Conservation (phyloP, 148 eudicot genomes). For the Nyssa sinensis region DNA sequence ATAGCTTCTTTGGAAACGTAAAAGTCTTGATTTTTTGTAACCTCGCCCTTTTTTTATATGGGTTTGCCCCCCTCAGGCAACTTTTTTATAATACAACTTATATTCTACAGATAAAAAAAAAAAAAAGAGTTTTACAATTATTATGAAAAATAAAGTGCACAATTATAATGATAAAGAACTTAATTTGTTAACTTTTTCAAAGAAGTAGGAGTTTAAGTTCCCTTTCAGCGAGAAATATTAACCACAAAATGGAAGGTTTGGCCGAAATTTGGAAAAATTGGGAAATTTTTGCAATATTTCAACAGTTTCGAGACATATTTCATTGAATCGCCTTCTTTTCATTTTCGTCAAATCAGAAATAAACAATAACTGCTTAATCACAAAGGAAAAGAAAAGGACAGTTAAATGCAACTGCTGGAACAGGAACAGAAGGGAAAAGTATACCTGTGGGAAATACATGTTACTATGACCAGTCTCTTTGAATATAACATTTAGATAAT, state of each 20-base stretch:
- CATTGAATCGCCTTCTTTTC: neutral
- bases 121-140: no score
- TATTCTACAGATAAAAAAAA: no score
- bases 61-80: no score
- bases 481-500: conserved; percentile 83
- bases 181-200: no score
- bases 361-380: neutral
- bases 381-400: neutral
- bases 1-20: no score
- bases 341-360: neutral
- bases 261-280: neutral
- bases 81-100: no score
- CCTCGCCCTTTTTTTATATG: no score
- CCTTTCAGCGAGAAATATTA: neutral
- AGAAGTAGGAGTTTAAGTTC: neutral
- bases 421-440: neutral
- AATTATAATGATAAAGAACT: no score
- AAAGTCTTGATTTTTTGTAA: no score
- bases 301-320: neutral
- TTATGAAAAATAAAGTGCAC: no score
- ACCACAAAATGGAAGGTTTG: neutral
- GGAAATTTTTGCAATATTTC: neutral
- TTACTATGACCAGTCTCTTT: conserved; percentile 98
- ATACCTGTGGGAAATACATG: conserved; percentile 98
- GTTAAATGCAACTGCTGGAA: neutral